phyloP scores from a whole-genome alignment of 2,329 filamentous ascomycete species.

The Botryosphaeria dothidea region DNA sequence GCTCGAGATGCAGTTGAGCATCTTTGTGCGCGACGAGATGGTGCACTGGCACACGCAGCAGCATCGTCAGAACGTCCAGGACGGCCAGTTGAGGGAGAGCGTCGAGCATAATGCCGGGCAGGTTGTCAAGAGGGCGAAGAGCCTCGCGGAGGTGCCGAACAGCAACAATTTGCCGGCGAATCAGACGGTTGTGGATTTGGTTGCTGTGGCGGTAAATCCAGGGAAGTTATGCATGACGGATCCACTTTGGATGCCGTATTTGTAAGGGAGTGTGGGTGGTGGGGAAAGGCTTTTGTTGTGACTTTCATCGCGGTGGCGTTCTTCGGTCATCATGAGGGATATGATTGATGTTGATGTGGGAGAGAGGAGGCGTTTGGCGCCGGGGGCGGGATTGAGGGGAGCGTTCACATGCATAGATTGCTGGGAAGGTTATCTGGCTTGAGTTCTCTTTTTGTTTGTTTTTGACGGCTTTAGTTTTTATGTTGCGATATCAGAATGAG shows the following conservation, averaged over 20 bases:
- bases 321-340: background rate
- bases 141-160: conserved; percentile 74
- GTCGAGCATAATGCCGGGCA: conserved; percentile 86
- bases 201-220: conserved; percentile 91
- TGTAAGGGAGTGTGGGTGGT: conserved; percentile 52
- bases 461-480: no score
- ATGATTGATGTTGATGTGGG: no score
- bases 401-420: no score
- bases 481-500: no score
- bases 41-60: conserved; percentile 91
- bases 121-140: conserved; percentile 87
- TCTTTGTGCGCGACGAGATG: conserved; percentile 98
- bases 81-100: conserved; percentile 72
- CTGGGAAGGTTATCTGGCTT: no score
- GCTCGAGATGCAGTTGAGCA: conserved; percentile 88
- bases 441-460: no score
- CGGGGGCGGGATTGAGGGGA: no score
- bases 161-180: conserved; percentile 82
- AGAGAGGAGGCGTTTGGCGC: no score
- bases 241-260: conserved; percentile 95
- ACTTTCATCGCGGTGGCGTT: background rate
- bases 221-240: conserved; percentile 86
- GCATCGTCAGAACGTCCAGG: conserved; percentile 59
- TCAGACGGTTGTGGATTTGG: conserved; percentile 93
- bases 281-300: background rate